Evolutionary conservation across 2,329 filamentous ascomycete genomes (phyloP).

Genomic region (Mariannaea sp.): DNA sequence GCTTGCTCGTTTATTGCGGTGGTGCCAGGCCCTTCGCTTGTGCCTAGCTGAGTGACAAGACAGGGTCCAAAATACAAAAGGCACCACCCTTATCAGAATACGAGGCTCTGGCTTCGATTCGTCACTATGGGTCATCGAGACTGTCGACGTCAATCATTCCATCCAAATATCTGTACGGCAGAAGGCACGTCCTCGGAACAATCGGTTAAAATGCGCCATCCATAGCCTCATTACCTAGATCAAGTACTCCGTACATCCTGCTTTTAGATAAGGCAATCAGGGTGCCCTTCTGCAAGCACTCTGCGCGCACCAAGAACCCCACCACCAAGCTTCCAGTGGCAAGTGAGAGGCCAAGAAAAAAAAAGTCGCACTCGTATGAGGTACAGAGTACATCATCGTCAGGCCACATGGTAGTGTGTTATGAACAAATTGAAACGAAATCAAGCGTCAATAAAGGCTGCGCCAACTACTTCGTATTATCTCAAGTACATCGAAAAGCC

Average conservation of each 20-base stretch:
- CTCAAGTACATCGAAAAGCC: too few relatives aligned
- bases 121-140: slow-evolving; percentile 4
- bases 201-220: neutral
- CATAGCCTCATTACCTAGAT: neutral
- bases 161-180: slow-evolving; percentile 13
- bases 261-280: neutral
- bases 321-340: slow-evolving; percentile 7
- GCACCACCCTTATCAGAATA: too few relatives aligned
- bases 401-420: slow-evolving; percentile 21
- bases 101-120: slow-evolving; percentile 1
- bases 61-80: neutral
- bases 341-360: slow-evolving; percentile 21
- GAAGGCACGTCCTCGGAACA: slow-evolving; percentile 20
- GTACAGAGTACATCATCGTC: slow-evolving; percentile 29
- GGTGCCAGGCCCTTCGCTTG: slow-evolving; percentile 1
- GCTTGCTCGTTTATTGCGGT: neutral
- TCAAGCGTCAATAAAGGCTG: slow-evolving; percentile 8
- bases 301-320: slow-evolving; percentile 6
- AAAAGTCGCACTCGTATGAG: slow-evolving; percentile 13
- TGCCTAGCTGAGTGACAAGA: slow-evolving; percentile 3
- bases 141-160: slow-evolving; percentile 16
- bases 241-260: slow-evolving; percentile 14
- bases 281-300: slow-evolving; percentile 7
- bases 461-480: neutral
- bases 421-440: slow-evolving; percentile 8